A percentile compares a stretch with the other conserved stretches of the same genome.
Conservation (phyloP, 768 basidiomycete genomes). For the Mycena haematopus region DNA sequence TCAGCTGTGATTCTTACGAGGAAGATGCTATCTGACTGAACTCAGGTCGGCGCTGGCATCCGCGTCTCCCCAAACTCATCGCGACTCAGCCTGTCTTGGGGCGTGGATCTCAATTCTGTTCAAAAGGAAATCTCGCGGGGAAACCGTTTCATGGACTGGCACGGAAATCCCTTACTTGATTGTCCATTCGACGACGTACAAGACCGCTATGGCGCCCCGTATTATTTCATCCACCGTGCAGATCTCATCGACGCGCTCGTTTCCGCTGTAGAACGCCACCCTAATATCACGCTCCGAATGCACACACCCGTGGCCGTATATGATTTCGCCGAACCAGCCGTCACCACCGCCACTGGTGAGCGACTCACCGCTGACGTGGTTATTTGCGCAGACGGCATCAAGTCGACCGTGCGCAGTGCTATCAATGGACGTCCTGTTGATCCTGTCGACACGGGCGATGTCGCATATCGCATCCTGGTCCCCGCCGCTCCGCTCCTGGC, state of each 20-base stretch:
- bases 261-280: slow-evolving; percentile 33
- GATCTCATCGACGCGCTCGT: slow-evolving; percentile 46
- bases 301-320: slow-evolving; percentile 35
- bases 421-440: slow-evolving; percentile 29
- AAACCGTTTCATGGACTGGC: slow-evolving; percentile 30
- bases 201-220: slow-evolving; percentile 42
- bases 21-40: not conserved
- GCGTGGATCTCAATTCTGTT: slow-evolving; percentile 20
- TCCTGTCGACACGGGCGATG: slow-evolving; percentile 38
- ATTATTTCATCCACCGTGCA: slow-evolving; percentile 53
- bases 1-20: not conserved
- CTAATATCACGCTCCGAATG: slow-evolving; percentile 36
- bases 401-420: slow-evolving; percentile 30
- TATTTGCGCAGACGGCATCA: slow-evolving; percentile 46
- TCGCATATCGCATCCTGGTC: slow-evolving; percentile 36
- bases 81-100: slow-evolving; percentile 25
- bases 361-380: slow-evolving; percentile 42
- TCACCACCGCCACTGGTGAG: slow-evolving; percentile 43
- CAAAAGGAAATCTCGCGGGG: slow-evolving; percentile 22
- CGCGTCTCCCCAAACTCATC: slow-evolving; percentile 39
- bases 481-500: slow-evolving; percentile 28
- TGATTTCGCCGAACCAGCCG: slow-evolving; percentile 36
- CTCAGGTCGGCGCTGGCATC: slow-evolving; percentile 49
- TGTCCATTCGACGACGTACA: slow-evolving; percentile 22
- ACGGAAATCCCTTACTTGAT: slow-evolving; percentile 18